Conservation (phyloP, 2,329 filamentous ascomycete species). For the Claviceps purpurea region DNA sequence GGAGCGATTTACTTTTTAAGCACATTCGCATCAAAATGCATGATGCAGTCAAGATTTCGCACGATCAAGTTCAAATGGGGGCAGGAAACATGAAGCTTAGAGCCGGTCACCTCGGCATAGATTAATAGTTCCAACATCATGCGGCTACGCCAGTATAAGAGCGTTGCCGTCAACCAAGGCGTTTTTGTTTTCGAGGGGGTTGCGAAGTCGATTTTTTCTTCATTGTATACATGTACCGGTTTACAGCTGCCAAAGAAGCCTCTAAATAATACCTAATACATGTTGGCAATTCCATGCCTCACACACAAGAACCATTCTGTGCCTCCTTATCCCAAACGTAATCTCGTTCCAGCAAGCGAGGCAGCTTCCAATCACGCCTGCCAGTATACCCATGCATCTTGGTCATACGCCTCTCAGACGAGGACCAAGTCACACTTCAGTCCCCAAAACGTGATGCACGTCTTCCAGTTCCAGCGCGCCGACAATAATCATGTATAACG, state of each 20-base stretch:
- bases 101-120: slow-evolving; percentile 2
- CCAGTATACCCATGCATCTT: too few species aligned
- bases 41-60: background rate
- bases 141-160: slow-evolving; percentile 10
- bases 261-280: slow-evolving; percentile 5
- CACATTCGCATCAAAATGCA: background rate
- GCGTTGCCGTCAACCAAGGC: slow-evolving; percentile 16
- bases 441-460: too few species aligned
- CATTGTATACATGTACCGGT: slow-evolving; percentile 12
- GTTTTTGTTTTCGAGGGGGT: slow-evolving; percentile 11
- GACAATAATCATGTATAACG: too few species aligned
- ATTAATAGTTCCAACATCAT: slow-evolving; percentile 5
- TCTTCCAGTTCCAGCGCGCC: too few species aligned
- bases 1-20: background rate
- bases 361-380: too few species aligned
- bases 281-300: background rate
- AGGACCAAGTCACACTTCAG: too few species aligned
- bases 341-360: too few species aligned
- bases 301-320: too few species aligned
- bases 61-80: background rate
- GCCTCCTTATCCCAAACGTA: too few species aligned
- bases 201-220: slow-evolving; percentile 6
- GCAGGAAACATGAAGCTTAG: background rate
- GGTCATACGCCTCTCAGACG: too few species aligned
- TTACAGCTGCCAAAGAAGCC: background rate